A percentile compares a stretch with the other conserved stretches of the same genome.
phyloP scores from a whole-genome alignment of 2,329 filamentous ascomycete species.

The Aschersonia sp. region DNA sequence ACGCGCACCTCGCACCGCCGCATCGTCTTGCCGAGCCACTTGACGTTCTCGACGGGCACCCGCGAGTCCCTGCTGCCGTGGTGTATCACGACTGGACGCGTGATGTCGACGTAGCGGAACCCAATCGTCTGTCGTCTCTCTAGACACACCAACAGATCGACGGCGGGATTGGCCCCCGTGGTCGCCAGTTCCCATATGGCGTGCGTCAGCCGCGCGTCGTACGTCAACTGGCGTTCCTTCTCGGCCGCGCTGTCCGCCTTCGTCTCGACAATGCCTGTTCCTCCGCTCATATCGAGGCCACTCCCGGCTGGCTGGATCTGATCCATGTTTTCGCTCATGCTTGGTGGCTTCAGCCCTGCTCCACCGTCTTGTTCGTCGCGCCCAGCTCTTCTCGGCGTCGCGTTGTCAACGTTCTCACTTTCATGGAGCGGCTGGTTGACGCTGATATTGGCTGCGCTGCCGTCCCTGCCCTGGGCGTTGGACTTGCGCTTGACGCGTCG shows the following conservation, averaged over 20 bases:
- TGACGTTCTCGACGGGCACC: constrained; percentile 88
- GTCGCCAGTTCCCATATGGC: constrained; percentile 92
- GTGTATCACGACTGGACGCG: constrained; percentile 79
- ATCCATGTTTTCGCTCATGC: constrained; percentile 34
- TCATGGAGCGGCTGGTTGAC: constrained; percentile 22
- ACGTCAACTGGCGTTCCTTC: constrained; percentile 58
- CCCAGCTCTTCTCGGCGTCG: constrained; percentile 10
- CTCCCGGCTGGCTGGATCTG: constrained; percentile 20
- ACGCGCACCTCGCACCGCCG: constrained; percentile 81
- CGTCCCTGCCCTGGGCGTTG: constrained; percentile 21
- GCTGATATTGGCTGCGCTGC: constrained; percentile 22
- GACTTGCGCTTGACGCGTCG: constrained; percentile 46
- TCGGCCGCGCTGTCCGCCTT: constrained; percentile 50
- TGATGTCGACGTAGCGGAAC: constrained; percentile 95
- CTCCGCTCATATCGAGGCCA: constrained; percentile 8
- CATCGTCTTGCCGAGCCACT: constrained; percentile 92
- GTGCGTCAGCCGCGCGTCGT: constrained; percentile 77
- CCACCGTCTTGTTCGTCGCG: constrained; percentile 10
- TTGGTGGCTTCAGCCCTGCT: constrained; percentile 9
- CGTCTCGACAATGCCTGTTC: constrained; percentile 28
- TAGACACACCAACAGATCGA: constrained; percentile 83
- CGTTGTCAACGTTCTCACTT: constrained; percentile 30
- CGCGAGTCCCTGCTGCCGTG: constrained; percentile 83
- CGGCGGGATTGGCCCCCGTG: constrained; percentile 80
- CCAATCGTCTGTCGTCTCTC: constrained; percentile 85